A percentile compares a stretch with the other conserved stretches of the same genome.
phyloP scores from a whole-genome alignment of 495 filamentous ascomycete species.

The Melanomma pulvis-pyrius region DNA sequence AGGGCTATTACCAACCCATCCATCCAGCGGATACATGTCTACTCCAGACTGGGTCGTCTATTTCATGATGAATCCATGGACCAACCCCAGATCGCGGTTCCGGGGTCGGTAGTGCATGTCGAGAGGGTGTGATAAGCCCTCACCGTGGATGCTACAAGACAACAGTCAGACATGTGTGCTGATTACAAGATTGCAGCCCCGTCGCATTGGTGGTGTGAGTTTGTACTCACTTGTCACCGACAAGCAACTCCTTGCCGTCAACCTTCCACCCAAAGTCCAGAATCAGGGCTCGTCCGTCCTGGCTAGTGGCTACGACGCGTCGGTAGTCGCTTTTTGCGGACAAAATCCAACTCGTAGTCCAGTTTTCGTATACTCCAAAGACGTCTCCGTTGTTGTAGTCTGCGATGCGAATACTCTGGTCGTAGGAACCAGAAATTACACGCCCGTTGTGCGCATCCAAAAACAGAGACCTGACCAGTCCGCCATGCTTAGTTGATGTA shows the following conservation, averaged over 20 bases:
- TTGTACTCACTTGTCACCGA: conserved; percentile 9
- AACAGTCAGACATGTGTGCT: background rate
- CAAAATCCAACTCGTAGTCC: conserved; percentile 95
- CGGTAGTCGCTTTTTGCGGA: conserved; percentile 94
- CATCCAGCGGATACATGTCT: background rate
- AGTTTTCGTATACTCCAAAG: conserved; percentile 77
- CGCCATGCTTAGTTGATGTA: conserved; percentile 74
- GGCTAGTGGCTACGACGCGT: conserved; percentile 87
- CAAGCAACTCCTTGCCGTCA: conserved; percentile 30
- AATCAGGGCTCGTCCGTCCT: conserved; percentile 88
- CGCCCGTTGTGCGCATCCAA: conserved; percentile 81
- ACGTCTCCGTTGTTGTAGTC: conserved; percentile 74
- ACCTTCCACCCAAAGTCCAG: conserved; percentile 73
- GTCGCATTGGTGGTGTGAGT: background rate
- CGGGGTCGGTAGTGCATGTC: background rate
- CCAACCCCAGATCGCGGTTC: background rate
- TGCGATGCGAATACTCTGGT: conserved; percentile 90
- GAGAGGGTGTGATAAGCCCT: background rate
- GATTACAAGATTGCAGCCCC: background rate
- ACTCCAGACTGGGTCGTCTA: background rate
- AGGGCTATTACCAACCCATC: background rate
- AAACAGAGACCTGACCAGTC: conserved; percentile 84
- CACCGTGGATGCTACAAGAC: background rate
- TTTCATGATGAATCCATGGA: background rate
- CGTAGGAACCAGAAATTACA: conserved; percentile 88